Base-by-base conservation (phyloP, 2,329 filamentous ascomycete genomes). In the Orbilia brochopaga region DNA sequence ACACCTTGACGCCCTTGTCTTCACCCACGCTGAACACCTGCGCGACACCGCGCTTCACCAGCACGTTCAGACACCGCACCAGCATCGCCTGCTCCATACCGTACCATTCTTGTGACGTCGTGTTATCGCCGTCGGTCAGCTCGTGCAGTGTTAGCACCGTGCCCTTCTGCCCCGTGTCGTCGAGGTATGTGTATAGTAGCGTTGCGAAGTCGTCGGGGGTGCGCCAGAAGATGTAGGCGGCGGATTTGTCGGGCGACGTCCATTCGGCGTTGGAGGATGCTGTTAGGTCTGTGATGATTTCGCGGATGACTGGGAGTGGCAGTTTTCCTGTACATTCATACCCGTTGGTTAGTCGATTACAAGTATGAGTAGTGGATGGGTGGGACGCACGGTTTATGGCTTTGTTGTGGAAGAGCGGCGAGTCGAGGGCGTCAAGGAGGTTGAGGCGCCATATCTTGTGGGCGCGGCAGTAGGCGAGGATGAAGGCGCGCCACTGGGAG, bases 1-100 rank as follows among this genome's bases (percentile, higher is more conserved):
- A 97, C 82, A 99, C 97, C 82, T 99, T 99, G 75, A 97, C 91
- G 77, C 94, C 94, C 77, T 90, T 87, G 72, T 90, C 90, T 77
- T 93, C 92, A 60, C 87, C 86, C 35, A 75, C 70, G 13, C 93
- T 93, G 81, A 99, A 97, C 24, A 97, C 87, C 80, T 97, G 93
- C 13, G 92, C 93, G 81, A 90, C 96, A 75, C 92, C 92, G 74
- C 89, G 86, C 83, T 95, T 96, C 37, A 96, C 92, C 54, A 97
- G 83, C 55, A 94, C 83, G 70, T 86, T 85, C 54, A 99, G 83
- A 40, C 90, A 89, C 79, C 89, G 92, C 75, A 89, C 85, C 77
- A 99, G 83, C 73, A 96, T 80, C 23, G 92, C 90, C 51, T 84
- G 83, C 78, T 97, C 92, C 83, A 99, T 90, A n/a, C 90, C 90